These are phyloP conservation scores for Lachnellula subtilissima DNA, from an alignment of 2,329 filamentous ascomycete species.

Conservation along the genomic window DNA sequence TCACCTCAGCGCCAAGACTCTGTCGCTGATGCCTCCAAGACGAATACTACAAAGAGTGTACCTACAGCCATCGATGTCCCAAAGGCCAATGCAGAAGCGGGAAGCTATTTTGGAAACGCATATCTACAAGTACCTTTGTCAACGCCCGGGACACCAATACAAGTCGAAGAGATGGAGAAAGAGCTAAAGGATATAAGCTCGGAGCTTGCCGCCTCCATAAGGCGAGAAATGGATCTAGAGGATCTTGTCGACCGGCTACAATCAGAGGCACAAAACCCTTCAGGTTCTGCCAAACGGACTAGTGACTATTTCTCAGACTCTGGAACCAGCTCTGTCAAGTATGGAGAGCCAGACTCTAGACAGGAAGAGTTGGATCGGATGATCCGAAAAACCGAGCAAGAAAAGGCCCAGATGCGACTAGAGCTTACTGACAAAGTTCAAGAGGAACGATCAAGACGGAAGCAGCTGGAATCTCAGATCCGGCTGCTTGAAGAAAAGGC, in stretches of 20 bases:
- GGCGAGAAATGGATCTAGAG: slow-evolving; percentile 92
- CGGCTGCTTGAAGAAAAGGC: slow-evolving; percentile 76
- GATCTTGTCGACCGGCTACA: slow-evolving; percentile 88
- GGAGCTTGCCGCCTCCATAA: slow-evolving; percentile 88
- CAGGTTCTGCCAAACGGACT: slow-evolving; percentile 62
- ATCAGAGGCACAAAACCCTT: slow-evolving; percentile 60
- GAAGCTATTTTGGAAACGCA: slow-evolving; percentile 28
- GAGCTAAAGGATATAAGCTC: slow-evolving; percentile 90
- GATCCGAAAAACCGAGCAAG: slow-evolving; percentile 80
- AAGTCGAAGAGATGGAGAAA: slow-evolving; percentile 86
- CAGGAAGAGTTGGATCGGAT: slow-evolving; percentile 75
- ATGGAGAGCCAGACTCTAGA: slow-evolving; percentile 57
- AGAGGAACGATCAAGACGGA: slow-evolving; percentile 73
- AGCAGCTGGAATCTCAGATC: slow-evolving; percentile 77
- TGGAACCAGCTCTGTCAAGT: slow-evolving; percentile 74
- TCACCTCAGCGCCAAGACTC: slow-evolving; percentile 42
- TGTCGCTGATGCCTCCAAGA: slow-evolving; percentile 21
- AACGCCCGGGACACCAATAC: slow-evolving; percentile 38
- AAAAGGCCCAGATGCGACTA: slow-evolving; percentile 79
- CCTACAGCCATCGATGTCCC: slow-evolving; percentile 33
- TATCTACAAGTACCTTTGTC: slow-evolving; percentile 29
- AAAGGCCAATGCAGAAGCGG: slow-evolving; percentile 38
- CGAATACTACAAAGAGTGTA: slow-evolving; percentile 29
- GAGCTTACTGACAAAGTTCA: slow-evolving; percentile 83
- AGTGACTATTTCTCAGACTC: slow-evolving; percentile 99